A percentile compares a stretch with the other conserved stretches of the same genome.
Evolutionary conservation across 169 alveolate genomes (phyloP).

Genomic region (Toxoplasma gondii): DNA sequence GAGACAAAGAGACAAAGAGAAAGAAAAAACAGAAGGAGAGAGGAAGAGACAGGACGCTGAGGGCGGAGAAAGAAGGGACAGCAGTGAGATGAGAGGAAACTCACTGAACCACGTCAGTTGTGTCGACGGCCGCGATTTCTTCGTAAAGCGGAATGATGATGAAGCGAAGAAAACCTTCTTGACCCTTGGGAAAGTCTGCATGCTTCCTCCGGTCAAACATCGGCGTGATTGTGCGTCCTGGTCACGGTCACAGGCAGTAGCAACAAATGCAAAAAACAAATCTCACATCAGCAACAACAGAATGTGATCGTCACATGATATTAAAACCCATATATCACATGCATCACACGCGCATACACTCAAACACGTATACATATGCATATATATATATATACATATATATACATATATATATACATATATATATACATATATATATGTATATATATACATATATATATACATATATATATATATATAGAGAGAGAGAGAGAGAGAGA

Average conservation of each 20-base stretch:
- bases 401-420: not conserved
- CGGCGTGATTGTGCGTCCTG: not conserved
- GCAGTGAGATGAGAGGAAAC: not conserved
- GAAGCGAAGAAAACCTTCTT: conserved; percentile 3
- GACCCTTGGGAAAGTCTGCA: conserved; percentile 46
- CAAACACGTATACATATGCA: not conserved
- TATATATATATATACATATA: not conserved
- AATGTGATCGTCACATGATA: not conserved
- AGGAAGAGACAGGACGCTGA: not conserved
- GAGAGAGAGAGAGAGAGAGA: too few species aligned
- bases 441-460: too few species aligned
- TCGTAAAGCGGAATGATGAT: conserved; percentile 23
- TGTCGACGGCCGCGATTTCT: conserved; percentile 16
- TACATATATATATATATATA: too few species aligned
- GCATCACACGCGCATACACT: not conserved
- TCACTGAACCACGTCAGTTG: not conserved
- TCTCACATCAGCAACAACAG: not conserved
- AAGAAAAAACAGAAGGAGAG: not conserved
- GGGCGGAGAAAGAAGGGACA: not conserved
- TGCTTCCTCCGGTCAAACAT: conserved; percentile 31
- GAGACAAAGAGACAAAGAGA: not conserved
- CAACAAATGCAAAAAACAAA: not conserved
- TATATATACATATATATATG: too few species aligned
- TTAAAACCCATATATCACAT: not conserved
- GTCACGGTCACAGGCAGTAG: not conserved